Evolutionary conservation across 1,139 yeast species (phyloP).

Genomic region (Pneumocystis oryctolagi): DNA sequence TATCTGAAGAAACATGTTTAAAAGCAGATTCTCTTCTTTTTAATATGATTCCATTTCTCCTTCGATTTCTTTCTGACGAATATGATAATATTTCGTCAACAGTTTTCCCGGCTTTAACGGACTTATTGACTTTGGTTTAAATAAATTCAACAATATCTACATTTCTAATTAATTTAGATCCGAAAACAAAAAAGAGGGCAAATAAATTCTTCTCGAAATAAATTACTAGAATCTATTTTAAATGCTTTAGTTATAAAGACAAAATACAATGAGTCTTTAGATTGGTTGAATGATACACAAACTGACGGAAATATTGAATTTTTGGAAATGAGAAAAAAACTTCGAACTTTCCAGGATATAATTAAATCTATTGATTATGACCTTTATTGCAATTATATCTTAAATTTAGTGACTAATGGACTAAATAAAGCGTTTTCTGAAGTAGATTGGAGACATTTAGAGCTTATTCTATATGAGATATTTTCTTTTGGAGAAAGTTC

Average conservation of each 20-base stretch:
- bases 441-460: slow-evolving; percentile 63
- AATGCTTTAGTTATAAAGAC: slow-evolving; percentile 60
- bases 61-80: slow-evolving; percentile 59
- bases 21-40: slow-evolving; percentile 36
- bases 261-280: slow-evolving; percentile 64
- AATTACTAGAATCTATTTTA: slow-evolving; percentile 48
- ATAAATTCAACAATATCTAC: slow-evolving; percentile 18
- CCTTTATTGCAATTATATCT: slow-evolving; percentile 55
- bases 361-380: slow-evolving; percentile 64
- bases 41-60: slow-evolving; percentile 57
- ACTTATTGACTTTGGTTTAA: slow-evolving; percentile 55
- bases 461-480: slow-evolving; percentile 72
- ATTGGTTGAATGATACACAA: slow-evolving; percentile 37
- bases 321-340: slow-evolving; percentile 54
- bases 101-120: slow-evolving; percentile 66
- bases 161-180: slow-evolving; percentile 17
- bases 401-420: slow-evolving; percentile 49
- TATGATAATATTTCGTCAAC: slow-evolving; percentile 80
- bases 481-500: slow-evolving; percentile 66
- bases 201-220: slow-evolving; percentile 25
- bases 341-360: slow-evolving; percentile 71
- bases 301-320: slow-evolving; percentile 63
- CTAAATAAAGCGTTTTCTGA: slow-evolving; percentile 21
- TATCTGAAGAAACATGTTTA: slow-evolving; percentile 23
- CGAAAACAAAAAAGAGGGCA: slow-evolving; percentile 17